Base-by-base conservation (phyloP, 1,284 basidiomycete genomes). In the Rhodotorula mucilaginosa region DNA sequence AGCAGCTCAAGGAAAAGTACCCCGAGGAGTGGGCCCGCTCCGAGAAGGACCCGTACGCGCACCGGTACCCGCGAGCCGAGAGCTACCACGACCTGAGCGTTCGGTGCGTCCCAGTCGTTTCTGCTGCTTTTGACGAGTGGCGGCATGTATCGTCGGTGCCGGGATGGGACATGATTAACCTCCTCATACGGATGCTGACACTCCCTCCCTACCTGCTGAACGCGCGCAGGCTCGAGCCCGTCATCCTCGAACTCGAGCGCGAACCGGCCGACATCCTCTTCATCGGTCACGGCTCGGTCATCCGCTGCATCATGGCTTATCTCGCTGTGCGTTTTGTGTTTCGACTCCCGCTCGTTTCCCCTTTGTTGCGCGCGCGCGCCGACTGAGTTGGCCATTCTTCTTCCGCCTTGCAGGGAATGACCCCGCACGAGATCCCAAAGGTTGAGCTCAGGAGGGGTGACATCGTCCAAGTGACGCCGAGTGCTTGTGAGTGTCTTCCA, bases 11-110 rank as follows among this genome's bases (percentile, higher is more conserved):
- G 81, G 89, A 89, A 79, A 89, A 89, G 76, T 98, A 94, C 81
- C 92, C 96, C 0, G 91, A 91, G 73, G 96, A 99, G 80, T 98
- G 92, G 90, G 89, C 91, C 75, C 86, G 93, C 52, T 96, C 97
- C 83, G 84, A 91, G 59, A 88, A 88, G 74, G 95, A 98, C 80
- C 96, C 96, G 1, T 99, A 98, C 80, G 87, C 91, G 18, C 97
- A 94, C 67, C 71, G 94, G 90, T 78, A 79, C 1, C 93, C 93
- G 0, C 84, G 94, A 68, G 94, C 93, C 3, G 95, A 97, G 82
- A 94, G 91, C 77, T 99, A 99, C 80, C 97, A 91, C 81, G 90
- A 92, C 79, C 83, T 93, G 44, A 88, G 87, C 76, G 89, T 90
- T 74, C 72, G 86, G 74, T 74, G 56, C 59, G 72, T 58, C 8